Evolutionary conservation across 2,329 filamentous ascomycete species (phyloP).

Genomic region (Neofusicoccum sp.): DNA sequence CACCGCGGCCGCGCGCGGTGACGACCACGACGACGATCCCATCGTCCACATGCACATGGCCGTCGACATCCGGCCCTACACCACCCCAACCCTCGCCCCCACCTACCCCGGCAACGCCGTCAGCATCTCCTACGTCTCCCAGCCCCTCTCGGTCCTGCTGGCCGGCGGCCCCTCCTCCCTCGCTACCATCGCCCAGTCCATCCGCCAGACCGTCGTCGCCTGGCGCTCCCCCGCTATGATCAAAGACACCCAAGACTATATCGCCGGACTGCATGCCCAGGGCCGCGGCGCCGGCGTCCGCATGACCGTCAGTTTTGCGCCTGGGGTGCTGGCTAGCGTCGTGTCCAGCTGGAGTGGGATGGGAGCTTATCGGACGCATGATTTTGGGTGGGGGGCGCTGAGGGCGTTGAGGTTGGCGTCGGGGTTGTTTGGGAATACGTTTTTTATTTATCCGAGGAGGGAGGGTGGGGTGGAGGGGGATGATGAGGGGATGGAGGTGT

Average conservation of each 20-base stretch:
- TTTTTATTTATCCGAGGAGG: conserved; percentile 26
- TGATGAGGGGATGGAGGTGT: conserved; percentile 29
- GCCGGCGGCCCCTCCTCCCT: too few relatives aligned
- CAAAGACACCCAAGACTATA: conserved; percentile 27
- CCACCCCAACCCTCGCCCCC: too few relatives aligned
- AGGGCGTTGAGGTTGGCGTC: conserved; percentile 25
- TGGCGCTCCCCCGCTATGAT: conserved; percentile 27
- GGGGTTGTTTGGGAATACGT: conserved; percentile 24
- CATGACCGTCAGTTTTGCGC: conserved; percentile 27
- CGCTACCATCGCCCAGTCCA: too few relatives aligned
- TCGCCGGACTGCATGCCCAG: conserved; percentile 25
- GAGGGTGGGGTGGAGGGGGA: conserved; percentile 10
- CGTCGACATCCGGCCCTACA: too few relatives aligned
- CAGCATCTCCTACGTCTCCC: too few relatives aligned
- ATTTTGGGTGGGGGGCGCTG: conserved; percentile 36
- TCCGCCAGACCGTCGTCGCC: too few relatives aligned
- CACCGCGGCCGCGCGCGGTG: too few relatives aligned
- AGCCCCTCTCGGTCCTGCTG: too few relatives aligned
- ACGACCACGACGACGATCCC: not conserved
- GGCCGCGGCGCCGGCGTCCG: conserved; percentile 24
- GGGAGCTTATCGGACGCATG: conserved; percentile 29
- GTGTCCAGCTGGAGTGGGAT: conserved; percentile 32
- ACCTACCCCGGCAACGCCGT: conserved; percentile 19
- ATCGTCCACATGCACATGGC: conserved; percentile 6
- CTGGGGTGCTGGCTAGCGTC: conserved; percentile 28